Evolutionary conservation across 2,329 filamentous ascomycete genomes (phyloP), one percentile per base, ranked within the genome.

Genomic region (Epichloe typhina): DNA sequence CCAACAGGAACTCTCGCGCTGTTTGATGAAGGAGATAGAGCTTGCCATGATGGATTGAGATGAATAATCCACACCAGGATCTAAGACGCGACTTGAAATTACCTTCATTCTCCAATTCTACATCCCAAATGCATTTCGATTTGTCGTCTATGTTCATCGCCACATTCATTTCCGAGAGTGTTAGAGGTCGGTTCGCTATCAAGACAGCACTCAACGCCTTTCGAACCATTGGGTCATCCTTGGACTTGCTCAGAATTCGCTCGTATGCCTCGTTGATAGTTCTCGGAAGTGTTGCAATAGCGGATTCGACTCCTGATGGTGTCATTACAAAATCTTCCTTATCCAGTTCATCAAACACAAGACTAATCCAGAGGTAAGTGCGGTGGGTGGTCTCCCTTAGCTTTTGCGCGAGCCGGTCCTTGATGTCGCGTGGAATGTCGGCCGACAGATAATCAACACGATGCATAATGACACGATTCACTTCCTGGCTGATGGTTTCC

Each of bases 281-380:
- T 8, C 5, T 41, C 8, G 46, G 46, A n/a, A 39, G 12, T 68
- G 64, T 1, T 26, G 23, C 23, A 26, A 26, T 26, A 26, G 23
- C 23, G 23, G 23, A 26, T 26, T 26, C 23, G 23, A 26, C 23
- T 26, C 23, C 23, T 26, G 23, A 26, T 26, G 23, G 23, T 26
- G 23, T 26, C 23, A 26, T 26, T 7, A 26, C 23, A 26, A 26
- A 26, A 26, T 7, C 23, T 26, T 26, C 23, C 23, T 2, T 26
- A 6, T 26, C 23, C 23, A 26, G 7, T 7, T 26, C 23, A 26
- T 26, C 23, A 26, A 26, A 26, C 23, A 68, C 57, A 49, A 69
- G 59, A 39, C 65, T 58, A 4, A 67, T 55, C 67, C 63, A 70
- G 15, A 70, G 64, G 47, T 69, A 69, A 0, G 65, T 70, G 11